These are phyloP conservation scores for Poa pratensis DNA, from an alignment of 176 grass and related monocot species.

Conservation along the genomic window DNA sequence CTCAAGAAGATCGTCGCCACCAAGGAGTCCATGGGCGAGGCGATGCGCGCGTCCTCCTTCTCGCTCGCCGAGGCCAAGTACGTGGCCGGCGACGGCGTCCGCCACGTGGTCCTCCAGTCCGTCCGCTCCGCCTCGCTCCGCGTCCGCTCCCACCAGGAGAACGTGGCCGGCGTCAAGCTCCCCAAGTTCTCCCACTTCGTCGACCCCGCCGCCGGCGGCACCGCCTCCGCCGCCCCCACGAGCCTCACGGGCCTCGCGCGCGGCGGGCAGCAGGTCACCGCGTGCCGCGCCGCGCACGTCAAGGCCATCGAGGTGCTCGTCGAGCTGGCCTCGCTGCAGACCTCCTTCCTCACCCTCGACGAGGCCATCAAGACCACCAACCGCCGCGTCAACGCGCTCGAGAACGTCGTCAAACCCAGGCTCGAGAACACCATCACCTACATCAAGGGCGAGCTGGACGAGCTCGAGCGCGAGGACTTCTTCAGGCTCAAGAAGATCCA, in stretches of 20 bases:
- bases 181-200: slow-evolving; percentile 87
- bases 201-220: slow-evolving; percentile 48
- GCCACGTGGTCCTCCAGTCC: slow-evolving; percentile 80
- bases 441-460: slow-evolving; percentile 91
- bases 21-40: slow-evolving; percentile 91
- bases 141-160: slow-evolving; percentile 88
- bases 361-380: slow-evolving; percentile 98
- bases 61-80: slow-evolving; percentile 93
- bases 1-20: slow-evolving; percentile 88
- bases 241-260: slow-evolving; percentile 82
- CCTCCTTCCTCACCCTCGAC: slow-evolving; percentile 92
- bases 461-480: slow-evolving; percentile 96
- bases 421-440: slow-evolving; percentile 93
- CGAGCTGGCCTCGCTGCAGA: slow-evolving; percentile 90
- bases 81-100: slow-evolving; percentile 78
- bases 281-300: slow-evolving; percentile 73
- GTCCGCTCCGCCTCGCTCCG: slow-evolving; percentile 76
- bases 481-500: slow-evolving; percentile 97
- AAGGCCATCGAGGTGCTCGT: slow-evolving; percentile 96
- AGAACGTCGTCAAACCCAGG: slow-evolving; percentile 91
- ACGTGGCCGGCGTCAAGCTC: slow-evolving; percentile 87
- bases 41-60: slow-evolving; percentile 85
- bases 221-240: slow-evolving; percentile 39
- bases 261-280: slow-evolving; percentile 80
- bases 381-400: slow-evolving; percentile 84